Conservation (phyloP, 306 rosid species). For the Heteromeles arbutifolia region DNA sequence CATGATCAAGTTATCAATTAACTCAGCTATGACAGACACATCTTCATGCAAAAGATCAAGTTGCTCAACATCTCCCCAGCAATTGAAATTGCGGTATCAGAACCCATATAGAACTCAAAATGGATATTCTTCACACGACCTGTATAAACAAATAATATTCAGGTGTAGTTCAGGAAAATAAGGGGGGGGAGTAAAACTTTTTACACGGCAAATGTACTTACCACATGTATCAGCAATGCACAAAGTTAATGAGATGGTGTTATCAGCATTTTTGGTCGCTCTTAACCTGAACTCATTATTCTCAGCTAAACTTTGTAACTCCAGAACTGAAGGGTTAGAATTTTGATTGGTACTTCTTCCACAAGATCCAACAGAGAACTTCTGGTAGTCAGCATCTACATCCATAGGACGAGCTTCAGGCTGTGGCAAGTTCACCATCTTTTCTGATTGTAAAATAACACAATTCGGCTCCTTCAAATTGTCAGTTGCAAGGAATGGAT, state of each 20-base stretch:
- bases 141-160: conserved; percentile 22
- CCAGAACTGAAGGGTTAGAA: conserved; percentile 33
- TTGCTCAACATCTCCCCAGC: conserved; percentile 87
- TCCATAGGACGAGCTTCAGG: conserved; percentile 55
- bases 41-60: conserved; percentile 58
- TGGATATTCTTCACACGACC: conserved; percentile 71
- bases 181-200: background rate
- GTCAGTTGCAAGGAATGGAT: conserved; percentile 69
- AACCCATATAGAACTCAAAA: conserved; percentile 61
- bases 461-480: conserved; percentile 24
- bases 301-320: conserved; percentile 36
- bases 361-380: conserved; percentile 33
- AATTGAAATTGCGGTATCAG: conserved; percentile 70
- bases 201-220: conserved; percentile 23
- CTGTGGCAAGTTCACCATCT: conserved; percentile 25
- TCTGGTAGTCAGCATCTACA: conserved; percentile 40
- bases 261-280: conserved; percentile 49
- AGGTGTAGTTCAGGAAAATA: background rate
- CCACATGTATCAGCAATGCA: conserved; percentile 57
- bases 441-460: conserved; percentile 10
- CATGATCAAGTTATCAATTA: conserved; percentile 47
- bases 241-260: conserved; percentile 41
- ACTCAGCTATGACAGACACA: conserved; percentile 53
- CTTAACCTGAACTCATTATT: conserved; percentile 51
- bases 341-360: conserved; percentile 18